These are phyloP conservation scores for Candida ortonii DNA, from an alignment of 805 yeast genomes.

Conservation along the genomic window DNA sequence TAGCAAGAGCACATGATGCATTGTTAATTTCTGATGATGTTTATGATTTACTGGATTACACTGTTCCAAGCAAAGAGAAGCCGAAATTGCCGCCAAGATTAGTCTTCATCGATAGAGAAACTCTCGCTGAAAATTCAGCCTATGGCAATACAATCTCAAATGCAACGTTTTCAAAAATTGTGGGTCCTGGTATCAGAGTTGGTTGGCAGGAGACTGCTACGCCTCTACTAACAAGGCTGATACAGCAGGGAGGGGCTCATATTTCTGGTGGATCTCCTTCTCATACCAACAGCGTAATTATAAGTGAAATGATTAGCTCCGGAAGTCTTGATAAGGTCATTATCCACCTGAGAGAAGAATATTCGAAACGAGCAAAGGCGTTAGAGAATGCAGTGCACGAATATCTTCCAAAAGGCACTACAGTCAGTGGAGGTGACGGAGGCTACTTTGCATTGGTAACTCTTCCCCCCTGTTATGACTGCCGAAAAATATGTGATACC, in stretches of 20 bases:
- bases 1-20: constrained; percentile 75
- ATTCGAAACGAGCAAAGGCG: constrained; percentile 44
- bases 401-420: constrained; percentile 55
- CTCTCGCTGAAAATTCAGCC: constrained; percentile 33
- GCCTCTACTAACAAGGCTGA: constrained; percentile 48
- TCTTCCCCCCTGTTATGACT: constrained; percentile 43
- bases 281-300: constrained; percentile 66
- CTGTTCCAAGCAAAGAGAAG: constrained; percentile 16
- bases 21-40: constrained; percentile 78
- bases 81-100: constrained; percentile 36
- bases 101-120: constrained; percentile 60
- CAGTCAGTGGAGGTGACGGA: constrained; percentile 66
- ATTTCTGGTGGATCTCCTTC: constrained; percentile 84
- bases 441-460: constrained; percentile 83
- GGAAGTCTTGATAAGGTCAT: constrained; percentile 52
- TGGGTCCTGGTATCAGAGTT: constrained; percentile 80
- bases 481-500: constrained; percentile 30
- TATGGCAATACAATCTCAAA: constrained; percentile 75
- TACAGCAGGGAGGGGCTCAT: constrained; percentile 74
- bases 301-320: constrained; percentile 53
- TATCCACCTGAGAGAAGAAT: constrained; percentile 40
- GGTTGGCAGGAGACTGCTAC: constrained; percentile 82
- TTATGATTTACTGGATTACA: constrained; percentile 66
- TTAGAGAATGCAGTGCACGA: constrained; percentile 38
- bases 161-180: constrained; percentile 70